Percentiles rank a stretch among this genome's conserved stretches.
Conservation (phyloP, 2,329 filamentous ascomycete genomes). For the Blastomyces emzantsi region DNA sequence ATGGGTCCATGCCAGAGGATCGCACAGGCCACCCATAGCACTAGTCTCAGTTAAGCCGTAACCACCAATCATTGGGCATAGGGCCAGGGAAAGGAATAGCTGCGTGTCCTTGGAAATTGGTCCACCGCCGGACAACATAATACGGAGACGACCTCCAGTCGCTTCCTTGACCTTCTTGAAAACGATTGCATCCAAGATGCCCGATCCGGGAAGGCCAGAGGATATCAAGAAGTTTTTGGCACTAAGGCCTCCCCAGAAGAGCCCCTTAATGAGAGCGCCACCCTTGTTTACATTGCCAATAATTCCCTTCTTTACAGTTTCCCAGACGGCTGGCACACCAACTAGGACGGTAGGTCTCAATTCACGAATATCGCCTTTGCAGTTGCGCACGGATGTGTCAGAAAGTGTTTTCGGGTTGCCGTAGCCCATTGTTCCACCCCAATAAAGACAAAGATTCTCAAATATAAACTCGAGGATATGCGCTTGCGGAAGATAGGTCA, state of each 20-base stretch:
- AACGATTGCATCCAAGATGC: conserved; percentile 67
- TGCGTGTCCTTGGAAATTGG: conserved; percentile 81
- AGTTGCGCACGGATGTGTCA: conserved; percentile 78
- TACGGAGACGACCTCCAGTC: conserved; percentile 78
- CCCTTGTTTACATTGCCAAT: conserved; percentile 65
- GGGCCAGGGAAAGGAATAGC: conserved; percentile 81
- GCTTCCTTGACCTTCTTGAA: conserved; percentile 88
- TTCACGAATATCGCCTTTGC: conserved; percentile 86
- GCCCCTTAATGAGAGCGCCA: conserved; percentile 58
- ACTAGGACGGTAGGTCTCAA: conserved; percentile 83
- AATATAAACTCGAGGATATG: conserved; percentile 97
- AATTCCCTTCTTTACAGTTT: conserved; percentile 94
- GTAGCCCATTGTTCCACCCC: conserved; percentile 82
- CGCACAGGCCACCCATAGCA: conserved; percentile 51
- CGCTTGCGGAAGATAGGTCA: conserved; percentile 87
- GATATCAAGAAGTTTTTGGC: conserved; percentile 53
- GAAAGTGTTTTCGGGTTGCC: conserved; percentile 84
- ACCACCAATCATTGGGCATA: conserved; percentile 88
- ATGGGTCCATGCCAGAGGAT: conserved; percentile 71
- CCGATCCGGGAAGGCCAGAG: conserved; percentile 46
- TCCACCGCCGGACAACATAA: conserved; percentile 91
- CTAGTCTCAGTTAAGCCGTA: conserved; percentile 94
- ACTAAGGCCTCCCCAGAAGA: conserved; percentile 65
- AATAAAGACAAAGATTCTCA: conserved; percentile 81
- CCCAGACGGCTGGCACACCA: conserved; percentile 94